These are phyloP conservation scores for Calocybe gangraenosa DNA, from an alignment of 768 basidiomycete species.

Conservation along the genomic window DNA sequence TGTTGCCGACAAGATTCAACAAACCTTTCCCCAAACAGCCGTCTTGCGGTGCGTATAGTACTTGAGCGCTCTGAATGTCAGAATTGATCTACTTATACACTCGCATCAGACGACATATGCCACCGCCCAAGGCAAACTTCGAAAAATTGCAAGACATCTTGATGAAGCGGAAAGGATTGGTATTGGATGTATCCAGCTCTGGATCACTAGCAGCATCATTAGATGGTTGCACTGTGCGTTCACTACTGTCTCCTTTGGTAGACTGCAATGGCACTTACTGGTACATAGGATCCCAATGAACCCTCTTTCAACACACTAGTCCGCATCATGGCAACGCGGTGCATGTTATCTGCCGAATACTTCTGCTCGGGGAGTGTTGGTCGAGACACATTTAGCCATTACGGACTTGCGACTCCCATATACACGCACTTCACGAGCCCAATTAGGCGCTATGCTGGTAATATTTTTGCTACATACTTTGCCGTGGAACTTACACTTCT, in stretches of 20 bases:
- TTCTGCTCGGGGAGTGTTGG: conserved; percentile 95
- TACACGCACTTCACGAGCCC: conserved; percentile 99
- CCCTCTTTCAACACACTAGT: conserved; percentile 97
- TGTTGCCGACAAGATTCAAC: conserved; percentile 88
- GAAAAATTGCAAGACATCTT: conserved; percentile 94
- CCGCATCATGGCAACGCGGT: conserved; percentile 97
- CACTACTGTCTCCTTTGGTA: background rate
- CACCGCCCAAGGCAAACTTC: conserved; percentile 90
- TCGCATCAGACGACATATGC: conserved; percentile 70
- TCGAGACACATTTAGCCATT: conserved; percentile 91
- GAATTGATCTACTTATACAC: background rate
- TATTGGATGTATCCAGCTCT: conserved; percentile 86
- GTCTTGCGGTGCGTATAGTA: conserved; percentile 63
- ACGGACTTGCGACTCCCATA: conserved; percentile 94
- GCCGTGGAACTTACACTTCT: background rate
- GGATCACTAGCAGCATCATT: conserved; percentile 84
- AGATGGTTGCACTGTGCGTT: conserved; percentile 74
- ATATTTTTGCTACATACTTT: conserved; percentile 15
- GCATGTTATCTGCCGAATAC: conserved; percentile 98
- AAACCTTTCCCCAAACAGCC: conserved; percentile 93
- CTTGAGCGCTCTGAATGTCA: background rate
- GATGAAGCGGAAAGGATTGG: conserved; percentile 76
- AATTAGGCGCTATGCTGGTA: conserved; percentile 92
- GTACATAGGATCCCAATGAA: conserved; percentile 64
- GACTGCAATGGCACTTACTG: background rate